Evolutionary conservation across 768 basidiomycete genomes (phyloP).

Genomic region (Lactarius indigo): DNA sequence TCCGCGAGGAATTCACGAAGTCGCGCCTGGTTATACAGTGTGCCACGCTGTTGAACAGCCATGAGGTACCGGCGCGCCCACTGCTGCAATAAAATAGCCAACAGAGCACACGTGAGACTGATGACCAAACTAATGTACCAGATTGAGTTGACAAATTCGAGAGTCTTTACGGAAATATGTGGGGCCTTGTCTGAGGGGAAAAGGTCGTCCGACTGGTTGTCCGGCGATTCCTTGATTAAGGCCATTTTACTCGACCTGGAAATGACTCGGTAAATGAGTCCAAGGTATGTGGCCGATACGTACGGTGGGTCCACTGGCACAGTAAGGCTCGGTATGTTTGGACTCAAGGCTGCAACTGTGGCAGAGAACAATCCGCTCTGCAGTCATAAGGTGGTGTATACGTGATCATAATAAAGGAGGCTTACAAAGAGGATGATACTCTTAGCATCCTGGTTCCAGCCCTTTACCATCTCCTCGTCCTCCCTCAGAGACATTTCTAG

Average conservation of each 20-base stretch:
- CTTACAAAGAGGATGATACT: neutral
- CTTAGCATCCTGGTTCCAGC: neutral
- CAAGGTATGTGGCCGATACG: neutral
- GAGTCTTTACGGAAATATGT: too few relatives aligned
- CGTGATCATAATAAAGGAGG: neutral
- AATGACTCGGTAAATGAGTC: neutral
- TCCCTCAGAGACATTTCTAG: neutral
- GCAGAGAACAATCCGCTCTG: slow-evolving; percentile 22
- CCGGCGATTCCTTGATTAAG: too few relatives aligned
- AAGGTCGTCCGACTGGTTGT: too few relatives aligned
- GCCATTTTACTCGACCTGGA: too few relatives aligned
- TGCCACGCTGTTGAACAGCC: neutral
- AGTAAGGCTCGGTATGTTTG: slow-evolving; percentile 1
- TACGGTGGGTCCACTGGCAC: slow-evolving; percentile 6
- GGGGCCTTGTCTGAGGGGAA: too few relatives aligned
- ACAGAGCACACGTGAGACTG: neutral
- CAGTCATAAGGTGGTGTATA: neutral
- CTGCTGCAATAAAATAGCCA: neutral
- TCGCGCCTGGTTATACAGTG: neutral
- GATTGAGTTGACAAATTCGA: neutral
- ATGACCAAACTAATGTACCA: neutral
- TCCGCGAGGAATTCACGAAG: neutral
- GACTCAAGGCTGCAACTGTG: slow-evolving; percentile 14
- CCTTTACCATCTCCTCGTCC: neutral
- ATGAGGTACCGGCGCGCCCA: neutral